A percentile compares a stretch with the other conserved stretches of the same genome.
Conservation (phyloP, 1,284 basidiomycete genomes). For the Ustilago tritici region DNA sequence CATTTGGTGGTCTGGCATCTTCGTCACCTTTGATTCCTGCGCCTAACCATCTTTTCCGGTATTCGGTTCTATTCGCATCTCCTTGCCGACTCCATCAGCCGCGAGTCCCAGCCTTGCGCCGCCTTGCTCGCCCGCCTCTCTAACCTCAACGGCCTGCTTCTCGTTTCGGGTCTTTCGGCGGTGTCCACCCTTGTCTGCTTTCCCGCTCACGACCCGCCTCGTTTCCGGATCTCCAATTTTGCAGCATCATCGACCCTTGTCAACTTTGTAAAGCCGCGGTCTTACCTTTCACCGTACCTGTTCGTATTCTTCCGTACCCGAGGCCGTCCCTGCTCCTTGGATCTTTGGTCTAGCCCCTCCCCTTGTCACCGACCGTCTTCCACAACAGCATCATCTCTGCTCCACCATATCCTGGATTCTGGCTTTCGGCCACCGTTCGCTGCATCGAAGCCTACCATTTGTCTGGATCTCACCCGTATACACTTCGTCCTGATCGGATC, state of each 20-base stretch:
- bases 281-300: neutral
- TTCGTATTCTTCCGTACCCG: slow-evolving; percentile 8
- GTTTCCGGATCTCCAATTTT: neutral
- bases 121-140: no score
- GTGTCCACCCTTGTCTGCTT: neutral
- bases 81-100: no score
- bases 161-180: neutral
- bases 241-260: neutral
- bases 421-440: neutral
- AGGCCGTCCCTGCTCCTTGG: slow-evolving; percentile 12
- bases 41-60: neutral
- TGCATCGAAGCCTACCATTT: neutral
- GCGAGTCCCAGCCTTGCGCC: no score
- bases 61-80: neutral
- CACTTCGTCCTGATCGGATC: slow-evolving; percentile 7
- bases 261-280: slow-evolving; percentile 1
- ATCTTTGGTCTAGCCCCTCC: slow-evolving; percentile 13
- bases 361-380: slow-evolving; percentile 2
- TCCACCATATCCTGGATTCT: neutral
- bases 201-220: neutral
- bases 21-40: neutral
- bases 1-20: neutral
- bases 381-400: neutral
- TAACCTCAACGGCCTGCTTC: neutral
- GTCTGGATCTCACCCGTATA: slow-evolving; percentile 12